A percentile compares a stretch with the other conserved stretches of the same genome.
phyloP scores from a whole-genome alignment of 2,329 filamentous ascomycete species.

The Myriosclerotinia duriaeana region DNA sequence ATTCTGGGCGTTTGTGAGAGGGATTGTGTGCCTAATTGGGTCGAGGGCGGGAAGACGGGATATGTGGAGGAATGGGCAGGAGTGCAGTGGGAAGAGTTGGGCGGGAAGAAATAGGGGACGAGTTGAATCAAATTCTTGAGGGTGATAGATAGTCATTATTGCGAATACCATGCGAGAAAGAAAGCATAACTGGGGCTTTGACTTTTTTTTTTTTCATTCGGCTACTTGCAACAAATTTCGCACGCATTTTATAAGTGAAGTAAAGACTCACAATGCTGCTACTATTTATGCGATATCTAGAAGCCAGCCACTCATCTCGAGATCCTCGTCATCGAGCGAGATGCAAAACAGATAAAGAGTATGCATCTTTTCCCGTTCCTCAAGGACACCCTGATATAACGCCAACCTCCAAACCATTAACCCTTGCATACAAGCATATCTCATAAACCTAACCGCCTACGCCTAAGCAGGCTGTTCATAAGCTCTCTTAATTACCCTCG shows the following conservation, averaged over 20 bases:
- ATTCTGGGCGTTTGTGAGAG: conserved; percentile 79
- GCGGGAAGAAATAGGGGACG: conserved; percentile 25
- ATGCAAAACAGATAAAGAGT: conserved; percentile 13
- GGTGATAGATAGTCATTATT: conserved; percentile 9
- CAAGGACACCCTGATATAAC: conserved; percentile 22
- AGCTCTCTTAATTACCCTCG: conserved; percentile 74
- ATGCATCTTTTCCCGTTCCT: conserved; percentile 18
- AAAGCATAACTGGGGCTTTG: conserved; percentile 13
- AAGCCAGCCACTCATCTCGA: conserved; percentile 18
- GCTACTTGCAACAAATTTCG: conserved; percentile 16
- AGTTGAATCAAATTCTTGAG: background rate
- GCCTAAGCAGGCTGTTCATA: conserved; percentile 75
- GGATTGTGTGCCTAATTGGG: conserved; percentile 68
- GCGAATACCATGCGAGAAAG: conserved; percentile 10
- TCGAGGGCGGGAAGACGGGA: conserved; percentile 58
- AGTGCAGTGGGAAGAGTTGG: conserved; percentile 91
- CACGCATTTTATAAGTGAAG: conserved; percentile 1
- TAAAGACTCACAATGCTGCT: conserved; percentile 9
- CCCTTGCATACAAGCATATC: conserved; percentile 20
- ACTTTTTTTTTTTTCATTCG: conserved; percentile 14
- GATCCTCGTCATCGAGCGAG: conserved; percentile 14
- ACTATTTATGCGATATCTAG: conserved; percentile 14
- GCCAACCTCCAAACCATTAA: conserved; percentile 21
- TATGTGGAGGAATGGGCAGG: conserved; percentile 97
- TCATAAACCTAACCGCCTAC: conserved; percentile 2